These are phyloP conservation scores for Gaillardinia entomophila DNA, from an alignment of 805 yeast species.

Conservation along the genomic window DNA sequence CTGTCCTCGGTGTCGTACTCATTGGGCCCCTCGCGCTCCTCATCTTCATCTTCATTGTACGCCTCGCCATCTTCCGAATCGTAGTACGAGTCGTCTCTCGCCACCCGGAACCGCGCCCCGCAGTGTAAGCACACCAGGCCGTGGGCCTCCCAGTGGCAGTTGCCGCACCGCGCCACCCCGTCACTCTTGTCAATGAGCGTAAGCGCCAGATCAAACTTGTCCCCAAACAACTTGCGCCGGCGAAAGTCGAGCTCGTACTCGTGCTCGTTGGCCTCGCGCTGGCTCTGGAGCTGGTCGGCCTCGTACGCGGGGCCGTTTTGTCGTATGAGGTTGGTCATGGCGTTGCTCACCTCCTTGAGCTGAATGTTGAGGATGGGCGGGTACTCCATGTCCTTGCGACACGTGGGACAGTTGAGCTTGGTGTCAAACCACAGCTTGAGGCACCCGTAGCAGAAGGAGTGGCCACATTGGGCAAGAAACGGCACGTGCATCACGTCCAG, in stretches of 20 bases:
- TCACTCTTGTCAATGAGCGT: conserved; percentile 59
- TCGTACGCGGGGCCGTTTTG: conserved; percentile 22
- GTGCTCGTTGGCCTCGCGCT: conserved; percentile 18
- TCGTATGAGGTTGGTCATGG: conserved; percentile 33
- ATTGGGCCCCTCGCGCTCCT: conserved; percentile 6
- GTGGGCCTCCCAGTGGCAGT: conserved; percentile 76
- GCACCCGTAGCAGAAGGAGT: conserved; percentile 65
- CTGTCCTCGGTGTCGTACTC: conserved; percentile 27
- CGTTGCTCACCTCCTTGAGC: conserved; percentile 41
- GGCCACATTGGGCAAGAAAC: conserved; percentile 62
- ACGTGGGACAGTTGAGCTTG: conserved; percentile 62
- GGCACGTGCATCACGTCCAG: conserved; percentile 67
- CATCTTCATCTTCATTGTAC: conserved; percentile 29
- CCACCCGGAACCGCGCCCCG: conserved; percentile 43
- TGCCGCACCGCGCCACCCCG: conserved; percentile 69
- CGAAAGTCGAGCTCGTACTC: conserved; percentile 37
- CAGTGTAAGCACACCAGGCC: conserved; percentile 67
- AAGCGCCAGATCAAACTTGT: conserved; percentile 44
- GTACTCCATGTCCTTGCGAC: conserved; percentile 44
- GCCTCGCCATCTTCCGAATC: conserved; percentile 36
- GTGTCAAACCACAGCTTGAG: conserved; percentile 56
- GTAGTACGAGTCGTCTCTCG: conserved; percentile 24
- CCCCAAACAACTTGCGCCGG: conserved; percentile 39
- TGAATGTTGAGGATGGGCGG: conserved; percentile 51
- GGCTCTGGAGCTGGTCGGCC: conserved; percentile 14